Base-by-base conservation (phyloP, 2,329 filamentous ascomycete genomes). In the Coleophoma cylindrospora region DNA sequence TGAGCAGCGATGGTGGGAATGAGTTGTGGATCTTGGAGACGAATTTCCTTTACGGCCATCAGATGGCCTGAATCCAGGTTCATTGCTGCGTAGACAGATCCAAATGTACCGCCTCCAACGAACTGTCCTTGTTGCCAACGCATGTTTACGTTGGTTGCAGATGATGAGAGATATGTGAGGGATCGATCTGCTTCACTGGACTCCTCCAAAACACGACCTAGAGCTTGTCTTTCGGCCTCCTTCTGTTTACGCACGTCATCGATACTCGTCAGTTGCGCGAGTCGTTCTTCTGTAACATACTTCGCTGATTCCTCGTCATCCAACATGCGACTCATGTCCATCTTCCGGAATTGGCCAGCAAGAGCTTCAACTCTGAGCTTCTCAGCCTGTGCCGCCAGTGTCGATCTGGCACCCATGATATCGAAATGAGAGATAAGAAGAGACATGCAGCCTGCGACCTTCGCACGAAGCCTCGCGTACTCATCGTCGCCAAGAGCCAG, bases 91-190 rank as follows among this genome's bases (percentile, higher is more conserved):
- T 99, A 99, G 11, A 99, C 94, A 48, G 91, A 96, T 54, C 94
- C 94, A 69, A 99, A 99, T 0, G 92, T 96, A 58, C 94, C 94
- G 47, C 94, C 92, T 46, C 94, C 94, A 40, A 99, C 90, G 65
- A 95, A 99, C 61, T 95, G 90, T n/a, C 94, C 94, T 74, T 96
- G 94, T 67, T 97, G 94, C 94, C 94, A 99, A 56, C 94, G 86
- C 71, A 97, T 83, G 41, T 89, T 95, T 51, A 97, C 88, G 65
- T 97, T 97, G 19, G 91, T 96, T 13, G 92, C 90, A 38, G 90
- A 95, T 0, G 92, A 94, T 2, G 91, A 96, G 15, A 99, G 81
- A 63, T 91, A 95, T 1, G 92, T 95, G 38, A 99, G 79, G 27
- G 92, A 96, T 48, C 92, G 87, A 68, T 99, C 94, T 12, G 95